Conservation (phyloP, 345 rosid species). For the Hevea brasiliensis region DNA sequence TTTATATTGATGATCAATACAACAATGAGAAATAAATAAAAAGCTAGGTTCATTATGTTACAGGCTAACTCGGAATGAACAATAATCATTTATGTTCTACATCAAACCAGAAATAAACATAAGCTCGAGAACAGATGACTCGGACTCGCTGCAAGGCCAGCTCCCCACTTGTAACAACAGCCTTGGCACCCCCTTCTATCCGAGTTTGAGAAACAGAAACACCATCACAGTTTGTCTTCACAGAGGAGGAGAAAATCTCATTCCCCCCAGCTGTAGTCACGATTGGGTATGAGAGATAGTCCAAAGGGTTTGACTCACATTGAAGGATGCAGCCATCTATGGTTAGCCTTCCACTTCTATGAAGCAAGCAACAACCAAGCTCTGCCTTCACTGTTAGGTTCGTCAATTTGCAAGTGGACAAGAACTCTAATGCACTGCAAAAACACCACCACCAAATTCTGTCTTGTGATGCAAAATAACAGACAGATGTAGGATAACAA, state of each 20-base stretch:
- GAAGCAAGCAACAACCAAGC: constrained; percentile 95
- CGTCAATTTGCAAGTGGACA: constrained; percentile 75
- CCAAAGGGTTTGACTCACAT: constrained; percentile 78
- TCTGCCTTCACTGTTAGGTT: constrained; percentile 87
- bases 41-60: neutral
- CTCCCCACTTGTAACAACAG: constrained; percentile 75
- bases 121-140: constrained; percentile 70
- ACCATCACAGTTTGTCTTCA: constrained; percentile 44
- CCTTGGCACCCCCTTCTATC: constrained; percentile 92
- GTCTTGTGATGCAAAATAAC: neutral
- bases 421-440: constrained; percentile 82
- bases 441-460: neutral
- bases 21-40: neutral
- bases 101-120: constrained; percentile 88
- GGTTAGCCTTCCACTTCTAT: constrained; percentile 82
- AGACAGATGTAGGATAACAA: neutral
- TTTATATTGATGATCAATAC: neutral
- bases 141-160: constrained; percentile 82
- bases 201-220: constrained; percentile 70
- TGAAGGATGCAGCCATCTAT: constrained; percentile 89
- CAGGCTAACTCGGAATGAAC: neutral
- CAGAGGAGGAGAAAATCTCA: constrained; percentile 34
- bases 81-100: constrained; percentile 30
- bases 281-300: constrained; percentile 84
- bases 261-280: constrained; percentile 63